Percentiles rank a stretch among this genome's conserved stretches.
phyloP scores from a whole-genome alignment of 257 asterid genomes.

The Plantago elongata region DNA sequence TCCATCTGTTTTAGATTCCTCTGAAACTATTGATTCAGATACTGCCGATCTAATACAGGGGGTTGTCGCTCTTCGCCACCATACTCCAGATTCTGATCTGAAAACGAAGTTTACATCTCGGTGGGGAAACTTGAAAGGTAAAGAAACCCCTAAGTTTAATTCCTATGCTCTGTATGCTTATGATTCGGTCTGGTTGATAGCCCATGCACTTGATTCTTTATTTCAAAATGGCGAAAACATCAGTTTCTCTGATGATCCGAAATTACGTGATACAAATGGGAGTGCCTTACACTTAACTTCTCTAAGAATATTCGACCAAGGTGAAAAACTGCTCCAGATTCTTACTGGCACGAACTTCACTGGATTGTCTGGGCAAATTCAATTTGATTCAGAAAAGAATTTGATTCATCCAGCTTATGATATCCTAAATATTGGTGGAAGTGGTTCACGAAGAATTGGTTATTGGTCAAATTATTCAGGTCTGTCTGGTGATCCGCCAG shows the following conservation, averaged over 20 bases:
- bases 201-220: slow-evolving; percentile 56
- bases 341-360: slow-evolving; percentile 44
- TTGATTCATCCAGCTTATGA: slow-evolving; percentile 54
- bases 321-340: slow-evolving; percentile 41
- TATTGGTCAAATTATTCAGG: slow-evolving; percentile 70
- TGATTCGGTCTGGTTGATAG: slow-evolving; percentile 64
- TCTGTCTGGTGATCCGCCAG: slow-evolving; percentile 48
- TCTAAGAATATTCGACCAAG: slow-evolving; percentile 58
- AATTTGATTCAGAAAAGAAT: slow-evolving; percentile 48
- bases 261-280: slow-evolving; percentile 28
- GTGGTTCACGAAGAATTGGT: slow-evolving; percentile 50
- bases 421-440: slow-evolving; percentile 58
- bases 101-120: slow-evolving; percentile 37
- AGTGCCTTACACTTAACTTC: slow-evolving; percentile 32
- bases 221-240: slow-evolving; percentile 31
- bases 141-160: slow-evolving; percentile 30
- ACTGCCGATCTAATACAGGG: slow-evolving; percentile 56
- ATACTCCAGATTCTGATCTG: slow-evolving; percentile 47
- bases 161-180: slow-evolving; percentile 68
- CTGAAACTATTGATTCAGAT: slow-evolving; percentile 32
- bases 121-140: slow-evolving; percentile 38
- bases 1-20: slow-evolving; percentile 46
- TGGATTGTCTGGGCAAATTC: slow-evolving; percentile 47
- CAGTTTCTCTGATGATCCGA: slow-evolving; percentile 55
- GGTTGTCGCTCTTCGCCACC: slow-evolving; percentile 57